Evolutionary conservation across 257 asterid genomes (phyloP).

Genomic region (Anisodus tanguticus): DNA sequence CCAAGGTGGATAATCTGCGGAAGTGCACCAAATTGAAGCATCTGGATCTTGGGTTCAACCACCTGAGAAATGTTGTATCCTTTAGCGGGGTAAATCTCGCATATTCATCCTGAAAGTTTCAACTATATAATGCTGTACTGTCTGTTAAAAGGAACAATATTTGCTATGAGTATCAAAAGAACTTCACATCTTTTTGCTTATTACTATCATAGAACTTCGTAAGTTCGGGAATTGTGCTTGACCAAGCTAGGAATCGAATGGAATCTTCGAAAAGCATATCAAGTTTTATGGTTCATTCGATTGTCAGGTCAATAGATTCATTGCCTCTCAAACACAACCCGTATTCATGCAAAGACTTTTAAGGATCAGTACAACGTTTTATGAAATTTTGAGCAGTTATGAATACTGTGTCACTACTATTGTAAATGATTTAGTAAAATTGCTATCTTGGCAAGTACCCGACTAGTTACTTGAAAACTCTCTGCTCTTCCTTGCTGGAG

Average conservation of each 20-base stretch:
- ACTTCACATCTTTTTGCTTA: background rate
- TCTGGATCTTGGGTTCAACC: constrained; percentile 90
- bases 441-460: background rate
- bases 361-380: background rate
- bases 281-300: background rate
- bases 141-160: background rate
- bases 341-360: background rate
- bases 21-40: constrained; percentile 83
- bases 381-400: background rate
- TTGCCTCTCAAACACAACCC: background rate
- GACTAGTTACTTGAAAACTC: background rate
- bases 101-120: background rate
- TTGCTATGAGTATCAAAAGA: background rate
- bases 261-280: background rate
- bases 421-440: background rate
- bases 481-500: background rate
- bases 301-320: background rate
- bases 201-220: background rate
- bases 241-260: background rate
- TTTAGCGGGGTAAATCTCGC: constrained; percentile 69
- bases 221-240: constrained; percentile 10
- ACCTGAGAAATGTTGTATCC: constrained; percentile 77
- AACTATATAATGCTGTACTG: background rate
- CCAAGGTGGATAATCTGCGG: constrained; percentile 87
- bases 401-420: background rate